Evolutionary conservation across 768 basidiomycete species (phyloP).

Genomic region (Boletus rubescentipes): DNA sequence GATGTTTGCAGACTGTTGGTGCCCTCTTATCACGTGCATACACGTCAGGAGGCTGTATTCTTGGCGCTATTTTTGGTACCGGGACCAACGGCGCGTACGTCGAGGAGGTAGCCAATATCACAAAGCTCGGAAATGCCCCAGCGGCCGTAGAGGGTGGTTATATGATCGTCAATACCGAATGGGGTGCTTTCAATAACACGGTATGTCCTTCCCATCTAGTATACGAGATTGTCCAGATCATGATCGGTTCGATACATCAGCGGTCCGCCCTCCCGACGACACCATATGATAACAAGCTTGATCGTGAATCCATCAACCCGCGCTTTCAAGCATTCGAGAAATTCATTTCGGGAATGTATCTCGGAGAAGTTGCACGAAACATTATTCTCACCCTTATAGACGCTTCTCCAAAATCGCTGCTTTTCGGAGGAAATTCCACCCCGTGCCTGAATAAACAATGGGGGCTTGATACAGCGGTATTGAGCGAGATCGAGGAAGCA

Average conservation of each 20-base stretch:
- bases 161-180: slow-evolving; percentile 98
- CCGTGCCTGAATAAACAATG: slow-evolving; percentile 80
- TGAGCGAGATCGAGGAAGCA: slow-evolving; percentile 79
- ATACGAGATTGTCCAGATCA: background rate
- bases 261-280: slow-evolving; percentile 84
- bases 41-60: slow-evolving; percentile 84
- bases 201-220: slow-evolving; percentile 43
- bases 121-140: slow-evolving; percentile 70
- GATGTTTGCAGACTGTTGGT: slow-evolving; percentile 76
- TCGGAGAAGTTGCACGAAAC: slow-evolving; percentile 91
- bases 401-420: slow-evolving; percentile 62
- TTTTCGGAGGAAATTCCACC: slow-evolving; percentile 83
- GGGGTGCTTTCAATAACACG: slow-evolving; percentile 97
- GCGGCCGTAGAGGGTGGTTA: slow-evolving; percentile 60
- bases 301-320: slow-evolving; percentile 94
- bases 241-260: slow-evolving; percentile 36
- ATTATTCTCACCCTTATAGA: slow-evolving; percentile 82
- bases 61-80: slow-evolving; percentile 94
- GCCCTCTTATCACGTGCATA: slow-evolving; percentile 92
- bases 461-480: slow-evolving; percentile 91
- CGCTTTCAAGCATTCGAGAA: slow-evolving; percentile 94
- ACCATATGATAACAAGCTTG: slow-evolving; percentile 87
- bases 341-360: slow-evolving; percentile 98
- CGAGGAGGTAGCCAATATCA: slow-evolving; percentile 81
- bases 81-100: slow-evolving; percentile 99